A percentile compares a stretch with the other conserved stretches of the same genome.
Conservation (phyloP, 225 moss, liverwort and hornwort species). For the Pseudisothecium myosuroides region DNA sequence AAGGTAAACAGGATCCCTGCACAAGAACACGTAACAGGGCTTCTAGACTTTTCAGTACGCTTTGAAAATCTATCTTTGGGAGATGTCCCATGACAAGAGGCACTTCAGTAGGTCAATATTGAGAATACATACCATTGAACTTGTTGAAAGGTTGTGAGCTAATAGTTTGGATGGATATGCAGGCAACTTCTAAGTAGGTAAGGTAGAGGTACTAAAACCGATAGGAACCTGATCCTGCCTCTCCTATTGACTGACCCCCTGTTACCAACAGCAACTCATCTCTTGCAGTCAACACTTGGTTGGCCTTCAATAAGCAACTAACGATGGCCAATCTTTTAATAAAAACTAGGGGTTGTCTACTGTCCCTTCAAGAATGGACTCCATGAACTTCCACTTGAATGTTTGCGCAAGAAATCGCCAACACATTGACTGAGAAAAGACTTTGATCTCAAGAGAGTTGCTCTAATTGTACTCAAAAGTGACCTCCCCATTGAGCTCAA, state of each 20-base stretch:
- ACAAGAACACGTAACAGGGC: not conserved
- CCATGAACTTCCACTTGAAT: not conserved
- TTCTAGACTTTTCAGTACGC: not conserved
- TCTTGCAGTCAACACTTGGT: not conserved
- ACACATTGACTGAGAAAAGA: not conserved
- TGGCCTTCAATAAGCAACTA: not conserved
- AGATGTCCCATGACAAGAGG: no score
- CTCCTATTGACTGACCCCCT: not conserved
- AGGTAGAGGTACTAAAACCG: not conserved
- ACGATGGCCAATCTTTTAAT: not conserved
- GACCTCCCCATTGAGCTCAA: not conserved
- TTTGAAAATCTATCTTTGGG: not conserved
- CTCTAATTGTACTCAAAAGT: not conserved
- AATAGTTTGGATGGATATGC: not conserved
- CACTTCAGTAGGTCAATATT: not conserved
- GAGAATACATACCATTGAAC: not conserved
- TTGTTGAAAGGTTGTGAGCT: not conserved
- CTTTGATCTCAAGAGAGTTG: not conserved
- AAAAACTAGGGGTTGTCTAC: not conserved
- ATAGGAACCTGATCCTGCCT: not conserved
- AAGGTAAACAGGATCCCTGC: conserved; percentile 25
- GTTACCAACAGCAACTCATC: not conserved
- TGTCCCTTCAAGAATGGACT: not conserved
- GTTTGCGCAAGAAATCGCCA: not conserved
- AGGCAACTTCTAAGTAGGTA: not conserved